Evolutionary conservation across 2,329 filamentous ascomycete species (phyloP).

Genomic region (Fusarium udum): DNA sequence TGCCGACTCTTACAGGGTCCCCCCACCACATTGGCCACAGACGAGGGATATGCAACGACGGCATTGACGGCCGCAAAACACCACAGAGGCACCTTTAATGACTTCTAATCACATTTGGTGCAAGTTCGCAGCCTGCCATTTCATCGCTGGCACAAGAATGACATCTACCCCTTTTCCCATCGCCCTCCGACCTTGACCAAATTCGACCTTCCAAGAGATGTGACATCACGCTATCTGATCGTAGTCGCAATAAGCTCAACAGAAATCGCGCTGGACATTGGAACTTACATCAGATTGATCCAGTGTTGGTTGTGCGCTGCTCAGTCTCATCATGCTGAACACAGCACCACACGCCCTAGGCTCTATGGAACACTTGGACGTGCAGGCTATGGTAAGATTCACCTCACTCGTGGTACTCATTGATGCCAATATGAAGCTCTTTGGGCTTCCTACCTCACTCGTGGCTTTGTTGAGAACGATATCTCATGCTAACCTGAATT

Average conservation of each 20-base stretch:
- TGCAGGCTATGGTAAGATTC: rapidly evolving
- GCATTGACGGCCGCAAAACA: rapidly evolving
- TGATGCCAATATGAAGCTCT: rapidly evolving
- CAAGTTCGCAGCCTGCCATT: rapidly evolving
- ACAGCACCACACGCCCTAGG: rapidly evolving
- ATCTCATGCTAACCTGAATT: neutral
- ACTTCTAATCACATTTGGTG: rapidly evolving
- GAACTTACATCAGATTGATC: rapidly evolving
- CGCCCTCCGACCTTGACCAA: too few species aligned
- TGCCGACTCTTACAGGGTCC: rapidly evolving
- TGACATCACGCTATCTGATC: rapidly evolving
- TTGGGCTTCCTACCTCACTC: rapidly evolving
- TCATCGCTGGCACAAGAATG: neutral
- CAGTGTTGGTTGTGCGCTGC: neutral
- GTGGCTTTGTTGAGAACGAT: rapidly evolving
- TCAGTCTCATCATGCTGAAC: neutral
- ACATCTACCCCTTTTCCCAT: neutral
- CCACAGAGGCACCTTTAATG: rapidly evolving
- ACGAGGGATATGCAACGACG: rapidly evolving
- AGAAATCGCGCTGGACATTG: rapidly evolving
- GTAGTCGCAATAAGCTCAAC: rapidly evolving
- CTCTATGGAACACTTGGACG: rapidly evolving
- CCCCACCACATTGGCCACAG: neutral
- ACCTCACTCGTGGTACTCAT: rapidly evolving
- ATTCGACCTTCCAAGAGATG: too few species aligned